Base-by-base conservation (phyloP, 139 green algal species). In the Tetradesmus obliquus region DNA sequence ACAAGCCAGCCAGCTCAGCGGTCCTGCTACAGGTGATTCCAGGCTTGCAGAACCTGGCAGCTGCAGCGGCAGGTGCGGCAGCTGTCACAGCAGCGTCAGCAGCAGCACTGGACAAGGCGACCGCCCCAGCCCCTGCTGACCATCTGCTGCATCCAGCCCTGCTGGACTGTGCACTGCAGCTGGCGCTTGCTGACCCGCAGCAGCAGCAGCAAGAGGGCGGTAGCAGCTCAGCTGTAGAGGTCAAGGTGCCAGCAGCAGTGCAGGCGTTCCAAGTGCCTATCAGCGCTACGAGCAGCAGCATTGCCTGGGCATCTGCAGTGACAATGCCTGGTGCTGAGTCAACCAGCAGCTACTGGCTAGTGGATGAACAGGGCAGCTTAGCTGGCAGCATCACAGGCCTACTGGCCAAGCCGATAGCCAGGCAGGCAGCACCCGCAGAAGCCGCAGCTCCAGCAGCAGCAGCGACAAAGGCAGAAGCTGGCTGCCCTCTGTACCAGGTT, bases 131-230 rank as follows among this genome's bases (percentile, higher is more conserved):
- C 3, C 2, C 19, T n/a, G 88, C n/a, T 32, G 51, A 57, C 10
- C 60, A 83, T 51, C 24, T 85, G 6, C 13, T 97, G 4, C 93
- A 94, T 53, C 96, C 96, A 9, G 94, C 96, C 0, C 17, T 92
- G 82, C 79, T 97, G 45, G 96, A 97, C 90, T 91, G 69, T 62
- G 91, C 93, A 53, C 92, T 97, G 76, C 96, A 97, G 79, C 88
- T 97, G n/a, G 96, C 91, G 7, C 95, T 94, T 13, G 89, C 95
- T 9, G 82, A 71, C 86, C 20, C 55, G 24, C 84, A 85, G 15
- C 72, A 60, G 53, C 45, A 84, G 55, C 72, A 84, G 13, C 71
- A 82, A 55, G 86, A 82, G 51, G 72, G 86, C 24, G 10, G 66
- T 19, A 71, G 4, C 12, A 82, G 19, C 22, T 82, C 81, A 51